Percentiles rank a stretch among this genome's conserved stretches.
These are phyloP conservation scores for Striga hermonthica DNA, from an alignment of 305 asterid genomes.

Conservation along the genomic window DNA sequence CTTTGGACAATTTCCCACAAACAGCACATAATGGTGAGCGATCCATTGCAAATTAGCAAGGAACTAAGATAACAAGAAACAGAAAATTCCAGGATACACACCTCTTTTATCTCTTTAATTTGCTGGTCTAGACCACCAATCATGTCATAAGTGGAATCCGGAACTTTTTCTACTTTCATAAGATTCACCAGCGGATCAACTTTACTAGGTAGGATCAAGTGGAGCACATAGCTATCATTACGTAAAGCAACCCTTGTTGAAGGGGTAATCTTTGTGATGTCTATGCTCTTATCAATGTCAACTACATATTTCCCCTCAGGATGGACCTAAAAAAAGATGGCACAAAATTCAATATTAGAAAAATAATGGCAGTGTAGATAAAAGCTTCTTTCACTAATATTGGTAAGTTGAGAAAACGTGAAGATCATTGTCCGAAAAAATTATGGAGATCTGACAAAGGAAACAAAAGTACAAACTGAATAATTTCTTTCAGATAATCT, in stretches of 20 bases:
- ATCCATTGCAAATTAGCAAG: not conserved
- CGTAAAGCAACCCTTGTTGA: slow-evolving; percentile 96
- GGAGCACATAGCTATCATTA: slow-evolving; percentile 96
- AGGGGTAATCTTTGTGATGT: slow-evolving; percentile 90
- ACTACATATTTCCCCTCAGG: slow-evolving; percentile 98
- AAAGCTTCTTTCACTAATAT: not conserved
- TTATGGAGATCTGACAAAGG: not conserved
- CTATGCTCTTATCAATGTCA: slow-evolving; percentile 90
- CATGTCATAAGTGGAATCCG: slow-evolving; percentile 97
- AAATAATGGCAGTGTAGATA: not conserved
- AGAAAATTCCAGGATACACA: slow-evolving; percentile 25
- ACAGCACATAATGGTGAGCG: not conserved
- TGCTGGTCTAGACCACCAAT: slow-evolving; percentile 99
- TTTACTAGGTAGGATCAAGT: slow-evolving; percentile 87
- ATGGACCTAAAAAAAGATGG: slow-evolving; percentile 60
- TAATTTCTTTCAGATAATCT: not conserved
- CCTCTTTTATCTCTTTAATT: slow-evolving; percentile 98
- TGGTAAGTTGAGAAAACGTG: not conserved
- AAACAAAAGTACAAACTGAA: slow-evolving; percentile 9
- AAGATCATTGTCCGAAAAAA: slow-evolving; percentile 16
- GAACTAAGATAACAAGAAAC: slow-evolving; percentile 20
- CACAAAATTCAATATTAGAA: slow-evolving; percentile 13
- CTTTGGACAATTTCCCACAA: slow-evolving; percentile 9
- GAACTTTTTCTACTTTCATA: slow-evolving; percentile 97
- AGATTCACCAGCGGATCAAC: slow-evolving; percentile 98